A percentile compares a stretch with the other conserved stretches of the same genome.
These are phyloP conservation scores for Trypanosoma rangeli DNA, from an alignment of 208 protist species.

Conservation along the genomic window DNA sequence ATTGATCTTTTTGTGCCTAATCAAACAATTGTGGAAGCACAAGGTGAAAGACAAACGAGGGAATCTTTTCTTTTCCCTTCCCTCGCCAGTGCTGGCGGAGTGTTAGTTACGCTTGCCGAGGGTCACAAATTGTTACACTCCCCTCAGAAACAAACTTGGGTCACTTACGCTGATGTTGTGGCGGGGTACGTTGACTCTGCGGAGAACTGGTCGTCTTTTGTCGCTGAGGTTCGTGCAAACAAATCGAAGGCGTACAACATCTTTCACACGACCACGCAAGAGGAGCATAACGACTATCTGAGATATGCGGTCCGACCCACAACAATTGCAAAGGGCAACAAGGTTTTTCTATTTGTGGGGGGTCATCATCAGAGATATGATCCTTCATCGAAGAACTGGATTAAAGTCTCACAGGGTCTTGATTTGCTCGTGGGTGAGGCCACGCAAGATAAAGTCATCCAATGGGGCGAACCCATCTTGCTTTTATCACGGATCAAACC, in stretches of 20 bases:
- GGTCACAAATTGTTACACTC: neutral
- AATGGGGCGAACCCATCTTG: neutral
- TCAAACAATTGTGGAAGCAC: too few relatives aligned
- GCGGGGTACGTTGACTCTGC: neutral
- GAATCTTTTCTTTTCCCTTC: neutral
- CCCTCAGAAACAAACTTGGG: neutral
- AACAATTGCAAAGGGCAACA: neutral
- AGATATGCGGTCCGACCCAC: neutral
- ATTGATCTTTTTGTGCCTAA: too few relatives aligned
- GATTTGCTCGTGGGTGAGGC: neutral
- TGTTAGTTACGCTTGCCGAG: neutral
- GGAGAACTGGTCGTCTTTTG: neutral
- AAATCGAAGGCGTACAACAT: neutral
- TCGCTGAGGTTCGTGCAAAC: neutral
- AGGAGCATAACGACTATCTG: neutral
- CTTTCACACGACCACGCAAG: neutral
- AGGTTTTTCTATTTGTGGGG: neutral
- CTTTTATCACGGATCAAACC: neutral
- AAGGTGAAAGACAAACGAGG: neutral
- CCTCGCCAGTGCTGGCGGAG: neutral
- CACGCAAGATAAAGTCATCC: neutral
- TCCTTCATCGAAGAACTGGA: neutral
- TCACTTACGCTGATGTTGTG: neutral
- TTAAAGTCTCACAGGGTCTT: neutral
- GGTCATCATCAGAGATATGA: neutral